Evolutionary conservation across 164 flowering plant genomes (phyloP).

Genomic region (Akebia trifoliata): DNA sequence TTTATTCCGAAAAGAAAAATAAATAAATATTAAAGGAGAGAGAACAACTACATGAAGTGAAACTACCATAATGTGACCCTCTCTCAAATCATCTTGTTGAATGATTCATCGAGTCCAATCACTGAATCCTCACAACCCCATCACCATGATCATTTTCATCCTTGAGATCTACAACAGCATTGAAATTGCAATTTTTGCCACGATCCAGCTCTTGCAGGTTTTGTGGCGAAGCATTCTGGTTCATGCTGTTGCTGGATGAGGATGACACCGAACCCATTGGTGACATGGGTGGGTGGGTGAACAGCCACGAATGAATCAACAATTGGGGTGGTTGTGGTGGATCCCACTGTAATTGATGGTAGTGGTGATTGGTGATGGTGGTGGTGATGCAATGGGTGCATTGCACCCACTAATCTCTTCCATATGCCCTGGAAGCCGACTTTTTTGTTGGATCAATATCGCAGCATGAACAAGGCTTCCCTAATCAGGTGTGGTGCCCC

Average conservation of each 20-base stretch:
- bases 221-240: slow-evolving; percentile 40
- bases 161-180: no score
- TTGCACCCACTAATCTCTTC: slow-evolving; percentile 37
- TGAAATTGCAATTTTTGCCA: no score
- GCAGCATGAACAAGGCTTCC: slow-evolving; percentile 32
- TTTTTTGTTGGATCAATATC: slow-evolving; percentile 10
- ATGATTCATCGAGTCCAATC: no score
- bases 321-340: not conserved
- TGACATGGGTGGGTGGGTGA: not conserved
- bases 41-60: no score
- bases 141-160: no score
- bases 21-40: no score
- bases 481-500: slow-evolving; percentile 24
- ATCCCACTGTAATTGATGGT: not conserved
- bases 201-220: slow-evolving; percentile 34
- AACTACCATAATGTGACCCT: no score
- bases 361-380: slow-evolving; percentile 12
- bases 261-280: not conserved
- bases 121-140: no score
- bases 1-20: no score
- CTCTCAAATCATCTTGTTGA: no score
- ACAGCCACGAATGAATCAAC: slow-evolving; percentile 11
- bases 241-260: slow-evolving; percentile 8
- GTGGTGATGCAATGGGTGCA: slow-evolving; percentile 40
- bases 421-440: slow-evolving; percentile 22